These are phyloP conservation scores for Debaryomyces subglobosus DNA, from an alignment of 1,139 yeast genomes.

Conservation along the genomic window DNA sequence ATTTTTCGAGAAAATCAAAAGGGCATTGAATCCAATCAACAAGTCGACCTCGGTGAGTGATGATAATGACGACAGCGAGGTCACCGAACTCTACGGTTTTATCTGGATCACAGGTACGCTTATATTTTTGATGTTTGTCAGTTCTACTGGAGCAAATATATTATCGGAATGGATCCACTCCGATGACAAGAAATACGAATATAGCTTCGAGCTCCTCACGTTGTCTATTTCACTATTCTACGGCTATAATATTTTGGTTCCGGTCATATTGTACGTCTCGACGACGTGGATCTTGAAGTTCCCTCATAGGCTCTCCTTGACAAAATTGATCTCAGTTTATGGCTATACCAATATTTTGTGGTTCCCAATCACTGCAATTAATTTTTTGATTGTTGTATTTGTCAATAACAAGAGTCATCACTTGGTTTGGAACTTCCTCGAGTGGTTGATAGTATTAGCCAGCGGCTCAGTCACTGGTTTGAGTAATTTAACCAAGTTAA, in stretches of 20 bases:
- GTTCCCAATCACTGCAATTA: constrained; percentile 74
- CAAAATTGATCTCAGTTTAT: constrained; percentile 59
- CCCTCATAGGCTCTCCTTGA: constrained; percentile 40
- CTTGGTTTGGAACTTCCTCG: constrained; percentile 36
- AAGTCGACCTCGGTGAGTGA: constrained; percentile 22
- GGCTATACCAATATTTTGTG: constrained; percentile 81
- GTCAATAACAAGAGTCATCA: constrained; percentile 41
- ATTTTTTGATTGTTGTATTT: constrained; percentile 50
- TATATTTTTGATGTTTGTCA: constrained; percentile 70
- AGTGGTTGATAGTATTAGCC: constrained; percentile 50
- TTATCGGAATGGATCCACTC: constrained; percentile 50
- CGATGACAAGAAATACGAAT: constrained; percentile 48
- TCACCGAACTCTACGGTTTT: constrained; percentile 76
- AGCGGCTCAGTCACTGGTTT: constrained; percentile 54
- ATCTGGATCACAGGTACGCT: constrained; percentile 85
- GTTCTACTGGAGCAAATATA: constrained; percentile 59
- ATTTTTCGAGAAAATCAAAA: constrained; percentile 49
- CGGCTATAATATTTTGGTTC: constrained; percentile 71
- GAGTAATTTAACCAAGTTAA: constrained; percentile 47
- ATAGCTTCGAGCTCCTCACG: constrained; percentile 63
- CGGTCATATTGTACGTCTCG: constrained; percentile 52
- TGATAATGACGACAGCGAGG: constrained; percentile 37
- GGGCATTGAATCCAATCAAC: constrained; percentile 50
- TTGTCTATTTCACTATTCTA: constrained; percentile 69
- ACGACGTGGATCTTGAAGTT: constrained; percentile 50